Conservation (phyloP, 1,139 yeast species). For the Suhomyces anneliseae region DNA sequence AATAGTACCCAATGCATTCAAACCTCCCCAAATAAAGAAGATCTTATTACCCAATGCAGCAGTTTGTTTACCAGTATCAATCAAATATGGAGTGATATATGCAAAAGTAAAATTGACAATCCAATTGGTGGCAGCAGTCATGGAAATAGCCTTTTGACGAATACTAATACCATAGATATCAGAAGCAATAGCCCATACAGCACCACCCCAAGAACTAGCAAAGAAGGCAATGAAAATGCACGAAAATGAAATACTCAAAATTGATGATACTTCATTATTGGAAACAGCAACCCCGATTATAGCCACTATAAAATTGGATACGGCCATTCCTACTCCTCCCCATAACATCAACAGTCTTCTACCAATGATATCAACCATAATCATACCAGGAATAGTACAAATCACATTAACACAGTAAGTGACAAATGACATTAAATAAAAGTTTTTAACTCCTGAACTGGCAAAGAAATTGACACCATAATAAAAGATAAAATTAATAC, state of each 20-base stretch:
- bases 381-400: constrained; percentile 70
- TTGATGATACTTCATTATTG: constrained; percentile 35
- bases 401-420: constrained; percentile 73
- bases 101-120: constrained; percentile 73
- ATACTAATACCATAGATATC: constrained; percentile 73
- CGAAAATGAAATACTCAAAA: constrained; percentile 51
- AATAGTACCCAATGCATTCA: constrained; percentile 52
- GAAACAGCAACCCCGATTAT: constrained; percentile 59
- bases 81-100: constrained; percentile 67
- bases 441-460: constrained; percentile 57
- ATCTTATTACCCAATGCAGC: constrained; percentile 66
- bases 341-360: constrained; percentile 57
- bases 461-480: constrained; percentile 76
- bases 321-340: constrained; percentile 68
- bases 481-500: constrained; percentile 76
- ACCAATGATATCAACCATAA: constrained; percentile 67
- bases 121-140: constrained; percentile 79
- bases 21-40: constrained; percentile 74
- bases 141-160: constrained; percentile 73
- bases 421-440: constrained; percentile 64
- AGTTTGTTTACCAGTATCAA: constrained; percentile 61
- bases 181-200: constrained; percentile 73
- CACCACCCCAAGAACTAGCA: constrained; percentile 82
- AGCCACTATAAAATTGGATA: constrained; percentile 63
- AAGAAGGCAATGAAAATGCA: constrained; percentile 72